Evolutionary conservation across 352 stramenopile species (phyloP).

Genomic region (Pythium scleroteichum): DNA sequence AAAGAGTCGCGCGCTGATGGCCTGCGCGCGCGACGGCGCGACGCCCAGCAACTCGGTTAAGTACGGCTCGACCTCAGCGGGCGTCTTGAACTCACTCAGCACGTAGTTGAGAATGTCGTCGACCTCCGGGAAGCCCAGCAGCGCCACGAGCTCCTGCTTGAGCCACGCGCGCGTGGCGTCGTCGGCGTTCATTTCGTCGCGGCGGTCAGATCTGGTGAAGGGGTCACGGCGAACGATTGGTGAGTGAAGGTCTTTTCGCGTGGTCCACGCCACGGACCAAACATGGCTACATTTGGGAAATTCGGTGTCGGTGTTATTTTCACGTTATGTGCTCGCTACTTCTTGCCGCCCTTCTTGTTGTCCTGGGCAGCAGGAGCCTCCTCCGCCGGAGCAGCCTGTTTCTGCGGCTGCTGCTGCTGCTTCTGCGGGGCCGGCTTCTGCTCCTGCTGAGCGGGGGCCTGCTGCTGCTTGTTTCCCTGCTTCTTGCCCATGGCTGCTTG

Average conservation of each 20-base stretch:
- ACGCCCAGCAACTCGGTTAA: slow-evolving; percentile 72
- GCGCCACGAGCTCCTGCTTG: slow-evolving; percentile 53
- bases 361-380: slow-evolving; percentile 18
- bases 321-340: background rate
- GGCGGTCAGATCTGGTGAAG: background rate
- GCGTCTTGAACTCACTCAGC: slow-evolving; percentile 42
- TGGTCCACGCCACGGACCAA: slow-evolving; percentile 2
- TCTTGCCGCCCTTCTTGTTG: slow-evolving; percentile 22
- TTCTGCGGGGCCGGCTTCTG: slow-evolving; percentile 19
- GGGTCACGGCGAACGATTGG: background rate
- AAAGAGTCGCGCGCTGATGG: slow-evolving; percentile 55
- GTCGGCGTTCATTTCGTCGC: slow-evolving; percentile 28
- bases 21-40: slow-evolving; percentile 38
- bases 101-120: slow-evolving; percentile 70
- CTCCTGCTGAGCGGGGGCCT: slow-evolving; percentile 14
- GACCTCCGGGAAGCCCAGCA: slow-evolving; percentile 70
- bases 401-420: slow-evolving; percentile 10
- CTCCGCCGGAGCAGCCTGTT: slow-evolving; percentile 13
- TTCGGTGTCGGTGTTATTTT: background rate
- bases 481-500: slow-evolving; percentile 20
- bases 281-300: background rate
- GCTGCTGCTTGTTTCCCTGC: slow-evolving; percentile 13
- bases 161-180: slow-evolving; percentile 48
- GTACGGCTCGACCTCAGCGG: slow-evolving; percentile 52
- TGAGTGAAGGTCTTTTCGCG: slow-evolving; percentile 11